Conservation (phyloP, 306 rosid genomes). For the Malus orientalis region DNA sequence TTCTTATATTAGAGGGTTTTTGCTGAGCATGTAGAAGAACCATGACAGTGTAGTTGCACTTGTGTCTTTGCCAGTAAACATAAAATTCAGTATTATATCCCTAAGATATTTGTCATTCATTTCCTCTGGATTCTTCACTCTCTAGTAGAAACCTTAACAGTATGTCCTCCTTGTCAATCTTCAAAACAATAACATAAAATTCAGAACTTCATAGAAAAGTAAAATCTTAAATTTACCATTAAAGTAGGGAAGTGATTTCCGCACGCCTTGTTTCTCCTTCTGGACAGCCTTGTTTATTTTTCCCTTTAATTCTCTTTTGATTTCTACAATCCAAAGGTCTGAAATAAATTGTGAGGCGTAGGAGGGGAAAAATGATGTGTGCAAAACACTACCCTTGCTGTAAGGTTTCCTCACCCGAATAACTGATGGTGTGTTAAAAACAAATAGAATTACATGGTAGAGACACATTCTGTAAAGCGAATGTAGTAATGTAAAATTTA, state of each 20-base stretch:
- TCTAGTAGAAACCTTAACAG: constrained; percentile 62
- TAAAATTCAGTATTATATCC: constrained; percentile 59
- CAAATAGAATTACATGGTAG: neutral
- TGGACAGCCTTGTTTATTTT: too few relatives aligned
- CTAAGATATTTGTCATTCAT: constrained; percentile 57
- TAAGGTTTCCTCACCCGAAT: too few relatives aligned
- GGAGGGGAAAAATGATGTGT: too few relatives aligned
- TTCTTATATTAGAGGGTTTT: constrained; percentile 62
- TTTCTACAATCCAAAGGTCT: too few relatives aligned
- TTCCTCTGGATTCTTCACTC: constrained; percentile 43
- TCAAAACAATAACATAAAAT: neutral
- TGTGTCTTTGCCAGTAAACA: constrained; percentile 75
- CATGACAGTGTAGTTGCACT: constrained; percentile 67
- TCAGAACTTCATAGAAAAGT: neutral
- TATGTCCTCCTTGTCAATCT: constrained; percentile 65
- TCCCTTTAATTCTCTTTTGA: too few relatives aligned
- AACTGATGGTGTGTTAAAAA: neutral
- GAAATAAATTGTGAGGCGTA: too few relatives aligned
- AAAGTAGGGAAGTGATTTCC: too few relatives aligned
- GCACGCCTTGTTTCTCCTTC: too few relatives aligned
- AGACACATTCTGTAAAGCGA: neutral
- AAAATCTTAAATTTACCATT: too few relatives aligned
- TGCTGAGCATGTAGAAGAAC: constrained; percentile 76
- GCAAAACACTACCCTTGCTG: too few relatives aligned
- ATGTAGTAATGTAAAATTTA: neutral